Evolutionary conservation across 2,329 filamentous ascomycete species (phyloP), one percentile per base, ranked within the genome.

Genomic region (Paracoccidioides lutzii): DNA sequence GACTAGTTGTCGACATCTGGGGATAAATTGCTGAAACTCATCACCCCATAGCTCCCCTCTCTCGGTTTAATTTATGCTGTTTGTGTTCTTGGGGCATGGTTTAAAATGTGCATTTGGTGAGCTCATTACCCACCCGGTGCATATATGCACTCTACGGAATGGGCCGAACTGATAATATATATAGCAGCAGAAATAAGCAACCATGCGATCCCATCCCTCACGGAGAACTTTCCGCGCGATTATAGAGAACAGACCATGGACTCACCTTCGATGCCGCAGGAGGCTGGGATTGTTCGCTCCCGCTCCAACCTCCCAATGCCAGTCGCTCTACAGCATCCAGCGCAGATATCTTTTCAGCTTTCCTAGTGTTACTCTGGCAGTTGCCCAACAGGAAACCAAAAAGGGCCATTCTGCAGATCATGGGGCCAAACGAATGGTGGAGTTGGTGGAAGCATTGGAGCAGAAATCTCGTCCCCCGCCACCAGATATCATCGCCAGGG

Each of bases 371-470:
- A 52, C 35, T 42, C 52, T 15, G n/a, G 14, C 49, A n/a, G 38
- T 49, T 79, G 87, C 61, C 67, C 76, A 59, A 81, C 82, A 14
- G 28, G 49, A 22, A 53, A 45, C n/a, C 15, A 46, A 33, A 33
- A 50, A 54, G 30, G 55, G 43, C 33, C 33, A 58, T 14, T 22
- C 37, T 37, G 41, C 28, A 3, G 57, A 58, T 37, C 42, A 54
- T 53, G 90, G 89, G 54, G 80, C 90, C 64, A 81, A 82, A 60
- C 79, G 78, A 14, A 81, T 95, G 73, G 79, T 87, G 63, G 79
- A 87, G 57, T 79, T 88, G 67, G 75, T 80, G 53, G 80, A 81
- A 61, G 79, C 81, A 58, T 73, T 84, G 61, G 76, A 79, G 53
- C 78, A 87, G 55, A 77, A 80, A 53, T 75, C 83, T 40, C 80